Conservation (phyloP, 2,329 filamentous ascomycete species). For the Truncatella angustata region DNA sequence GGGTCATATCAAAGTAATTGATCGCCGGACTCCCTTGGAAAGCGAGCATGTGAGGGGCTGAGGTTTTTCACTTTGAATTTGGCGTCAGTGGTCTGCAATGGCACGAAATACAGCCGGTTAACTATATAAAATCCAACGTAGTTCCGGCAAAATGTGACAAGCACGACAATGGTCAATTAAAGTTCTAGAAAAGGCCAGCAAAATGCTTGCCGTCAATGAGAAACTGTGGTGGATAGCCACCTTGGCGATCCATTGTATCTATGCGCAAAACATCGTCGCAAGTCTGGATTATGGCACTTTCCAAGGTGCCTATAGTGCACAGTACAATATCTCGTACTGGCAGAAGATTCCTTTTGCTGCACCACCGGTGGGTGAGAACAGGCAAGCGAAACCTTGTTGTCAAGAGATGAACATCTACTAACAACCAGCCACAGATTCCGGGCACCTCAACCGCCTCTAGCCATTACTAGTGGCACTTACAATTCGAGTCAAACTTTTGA, state of each 20-base stretch:
- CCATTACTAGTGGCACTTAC: slow-evolving; percentile 48
- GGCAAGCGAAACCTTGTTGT: slow-evolving; percentile 9
- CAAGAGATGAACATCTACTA: not conserved
- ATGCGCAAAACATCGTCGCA: slow-evolving; percentile 31
- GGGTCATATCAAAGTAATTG: not conserved
- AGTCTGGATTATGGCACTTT: slow-evolving; percentile 50
- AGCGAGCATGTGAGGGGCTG: not conserved
- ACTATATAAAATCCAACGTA: not conserved
- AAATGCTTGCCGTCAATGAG: not conserved
- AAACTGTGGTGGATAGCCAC: not conserved
- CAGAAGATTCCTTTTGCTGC: slow-evolving; percentile 61
- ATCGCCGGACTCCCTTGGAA: not conserved
- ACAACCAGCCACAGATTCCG: slow-evolving; percentile 48
- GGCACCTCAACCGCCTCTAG: slow-evolving; percentile 54
- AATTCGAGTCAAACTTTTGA: slow-evolving; percentile 54
- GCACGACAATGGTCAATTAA: not conserved
- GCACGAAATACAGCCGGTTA: too few relatives aligned
- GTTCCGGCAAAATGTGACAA: not conserved
- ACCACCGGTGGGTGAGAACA: slow-evolving; percentile 53
- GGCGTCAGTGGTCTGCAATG: not conserved
- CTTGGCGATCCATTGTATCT: not conserved
- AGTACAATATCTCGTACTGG: slow-evolving; percentile 58
- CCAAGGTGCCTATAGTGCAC: slow-evolving; percentile 46
- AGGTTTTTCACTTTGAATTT: not conserved
- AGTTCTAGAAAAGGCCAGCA: not conserved